Evolutionary conservation across 495 filamentous ascomycete genomes (phyloP), one percentile per base, ranked within the genome.

Genomic region (Lophiostoma macrostomum): DNA sequence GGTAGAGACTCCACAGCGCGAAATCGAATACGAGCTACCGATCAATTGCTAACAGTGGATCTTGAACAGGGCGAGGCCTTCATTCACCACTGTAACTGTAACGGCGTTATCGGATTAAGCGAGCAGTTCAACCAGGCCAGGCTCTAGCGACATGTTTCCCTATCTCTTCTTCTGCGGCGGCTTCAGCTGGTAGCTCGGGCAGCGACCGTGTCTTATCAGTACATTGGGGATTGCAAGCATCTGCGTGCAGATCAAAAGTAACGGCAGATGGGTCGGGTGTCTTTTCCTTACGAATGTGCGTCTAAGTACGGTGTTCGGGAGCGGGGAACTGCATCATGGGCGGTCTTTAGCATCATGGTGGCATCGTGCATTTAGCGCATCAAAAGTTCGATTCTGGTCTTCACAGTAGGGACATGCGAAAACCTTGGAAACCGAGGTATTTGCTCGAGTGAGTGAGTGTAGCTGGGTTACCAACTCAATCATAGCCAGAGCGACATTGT

Each of bases 1-100:
- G 46, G 68, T 72, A 31, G 73, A 72, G 67, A 61, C 50, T 38
- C 51, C 51, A 16, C 39, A 44, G 20, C 46, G 44, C 13, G 61
- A 61, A 40, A 41, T 57, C 22, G 61, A 64, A 12, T 38, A 48
- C 18, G 60, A 64, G 32, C 56, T 59, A 16, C 53, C 49, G 44
- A 35, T 53, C 31, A 63, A 55, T 38, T 63, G 60, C 50, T 63
- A 36, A 62, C 49, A 25, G 22, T 7, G n/a, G 4, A 6, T 50
- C 23, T 49, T 3, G 16, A 4, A 31, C 43, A 48, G 57, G 50
- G 29, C 28, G 16, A 38, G 40, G 8, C 43, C 20, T 37, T n/a
- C n/a, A n/a, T 42, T 25, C 22, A 32, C 34, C 58, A 56, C 48
- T 48, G 24, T 45, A 50, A 56, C 48, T 48, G 24, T 45, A 50